Evolutionary conservation across 2,329 filamentous ascomycete genomes (phyloP), one percentile per base, ranked within the genome.

Genomic region (Aureobasidium sp.): DNA sequence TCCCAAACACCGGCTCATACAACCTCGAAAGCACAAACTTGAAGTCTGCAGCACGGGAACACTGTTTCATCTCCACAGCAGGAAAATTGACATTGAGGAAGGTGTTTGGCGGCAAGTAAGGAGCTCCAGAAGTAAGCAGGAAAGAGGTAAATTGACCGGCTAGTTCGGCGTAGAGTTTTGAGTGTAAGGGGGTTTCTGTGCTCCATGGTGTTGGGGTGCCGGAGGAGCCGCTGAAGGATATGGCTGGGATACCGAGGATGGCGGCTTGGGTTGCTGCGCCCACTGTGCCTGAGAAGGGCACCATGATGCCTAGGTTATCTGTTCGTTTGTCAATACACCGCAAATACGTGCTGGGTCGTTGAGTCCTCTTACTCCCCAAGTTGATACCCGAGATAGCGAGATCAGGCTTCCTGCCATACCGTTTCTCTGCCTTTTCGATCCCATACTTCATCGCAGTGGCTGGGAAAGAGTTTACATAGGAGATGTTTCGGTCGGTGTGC

Each of bases 11-110:
- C 0, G 74, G 70, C 31, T 79, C 79, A 62, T 85, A 74, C 69
- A 90, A 84, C 20, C 87, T 79, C 51, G 78, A 85, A 36, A 89
- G 74, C 5, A 89, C 82, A 72, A 83, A 90, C 67, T 80, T 79
- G 34, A 74, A 74, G 0, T 79, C 71, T 25, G 76, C 74, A 14
- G 36, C 36, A 75, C 78, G 74, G 87, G 89, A 57, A 72, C 70
- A 37, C 5, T 37, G 36, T 0, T 70, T 77, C 6, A 74, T 72
- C 1, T 70, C 73, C 0, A 83, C 80, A 62, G 77, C 72, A 5
- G 84, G 84, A 68, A 87, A 88, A 74, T 90, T 90, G 67, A 90
- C 85, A 66, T 89, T 90, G 36, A 90, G 78, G 71, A 80, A 88
- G 2, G 83, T 78, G 49, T 80, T 78, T 0, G 75, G 68, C 0